phyloP scores from a whole-genome alignment of 768 basidiomycete genomes.

The Pilatotrama ljubarskyi region DNA sequence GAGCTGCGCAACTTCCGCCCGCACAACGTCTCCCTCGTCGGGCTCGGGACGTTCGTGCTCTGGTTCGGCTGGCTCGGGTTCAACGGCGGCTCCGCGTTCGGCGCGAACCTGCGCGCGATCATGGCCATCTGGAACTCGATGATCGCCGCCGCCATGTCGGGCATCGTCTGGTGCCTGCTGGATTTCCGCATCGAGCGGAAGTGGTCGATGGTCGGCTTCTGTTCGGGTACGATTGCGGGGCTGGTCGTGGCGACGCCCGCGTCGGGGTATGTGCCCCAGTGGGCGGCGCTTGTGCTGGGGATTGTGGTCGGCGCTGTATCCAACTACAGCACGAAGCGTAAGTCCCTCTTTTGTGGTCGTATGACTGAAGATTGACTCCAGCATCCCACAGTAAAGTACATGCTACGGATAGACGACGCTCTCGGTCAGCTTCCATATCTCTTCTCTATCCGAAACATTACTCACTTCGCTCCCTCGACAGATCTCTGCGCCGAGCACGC shows the following conservation, averaged over 20 bases:
- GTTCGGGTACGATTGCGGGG: constrained; percentile 75
- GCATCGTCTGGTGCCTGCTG: constrained; percentile 62
- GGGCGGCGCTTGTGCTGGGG: constrained; percentile 78
- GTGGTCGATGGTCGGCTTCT: constrained; percentile 87
- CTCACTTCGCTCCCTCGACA: background rate
- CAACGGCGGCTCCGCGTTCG: constrained; percentile 88
- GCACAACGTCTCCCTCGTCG: constrained; percentile 83
- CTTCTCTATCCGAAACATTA: no score
- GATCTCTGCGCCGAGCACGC: constrained; percentile 91
- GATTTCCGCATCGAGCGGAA: constrained; percentile 59
- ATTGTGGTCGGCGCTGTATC: constrained; percentile 67
- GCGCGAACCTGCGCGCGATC: constrained; percentile 85
- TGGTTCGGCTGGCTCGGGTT: constrained; percentile 92
- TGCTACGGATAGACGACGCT: constrained; percentile 78
- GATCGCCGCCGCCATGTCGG: constrained; percentile 85
- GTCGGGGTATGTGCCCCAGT: constrained; percentile 76
- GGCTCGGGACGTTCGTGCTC: constrained; percentile 80
- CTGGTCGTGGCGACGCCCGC: constrained; percentile 81
- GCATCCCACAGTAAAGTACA: constrained; percentile 55
- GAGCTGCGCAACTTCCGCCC: constrained; percentile 81
- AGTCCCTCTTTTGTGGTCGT: constrained; percentile 26
- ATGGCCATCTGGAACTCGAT: constrained; percentile 87
- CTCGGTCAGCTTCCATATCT: constrained; percentile 45
- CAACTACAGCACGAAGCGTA: constrained; percentile 85
- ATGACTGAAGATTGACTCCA: constrained; percentile 17